Base-by-base conservation (phyloP, 2,329 filamentous ascomycete species). In the Botrytis elliptica region DNA sequence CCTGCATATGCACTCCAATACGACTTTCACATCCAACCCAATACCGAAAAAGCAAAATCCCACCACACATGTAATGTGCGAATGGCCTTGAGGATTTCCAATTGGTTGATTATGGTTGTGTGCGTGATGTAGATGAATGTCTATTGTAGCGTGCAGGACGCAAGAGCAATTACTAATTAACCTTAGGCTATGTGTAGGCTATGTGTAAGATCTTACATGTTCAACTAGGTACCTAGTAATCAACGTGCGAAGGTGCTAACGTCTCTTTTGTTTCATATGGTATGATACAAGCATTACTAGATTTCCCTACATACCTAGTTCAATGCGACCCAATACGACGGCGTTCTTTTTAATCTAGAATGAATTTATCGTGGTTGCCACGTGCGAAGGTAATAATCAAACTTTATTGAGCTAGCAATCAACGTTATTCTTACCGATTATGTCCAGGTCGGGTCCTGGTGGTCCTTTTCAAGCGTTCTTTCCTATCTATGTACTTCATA, bases 321-420 rank as follows among this genome's bases (percentile, higher is more conserved):
- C 36, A 63, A 42, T 63, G 25, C 25, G n/a, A 42, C 60, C 60
- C 38, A 22, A 66, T 36, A 20, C 44, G 46, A 66, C 67, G 4
- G 67, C 67, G 52, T 57, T 42, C 20, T 60, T 70, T 5, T 70
- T 20, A 16, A 38, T 20, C 20, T n/a, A 10, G 40, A 52, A 25
- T n/a, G 40, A 52, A 25, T n/a, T 1, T 62, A 62, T 70, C 68
- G 22, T 63, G 68, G 36, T 49, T 70, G 29, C 57, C 68, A 70
- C 29, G 42, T 70, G 68, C n/a, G 20, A 55, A 16, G 49, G 5
- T 14, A n/a, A n/a, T 14, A 7, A n/a, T 14, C 6, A 52, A 52
- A n/a, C 25, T 52, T 52, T n/a, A n/a, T 52, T 52, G 25, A 52
- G 12, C 12, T n/a, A 4, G 25, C 49, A 14, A 52, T 44, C 42